Evolutionary conservation across 148 eudicot genomes (phyloP).

Genomic region (Vaccinium macrocarpon): DNA sequence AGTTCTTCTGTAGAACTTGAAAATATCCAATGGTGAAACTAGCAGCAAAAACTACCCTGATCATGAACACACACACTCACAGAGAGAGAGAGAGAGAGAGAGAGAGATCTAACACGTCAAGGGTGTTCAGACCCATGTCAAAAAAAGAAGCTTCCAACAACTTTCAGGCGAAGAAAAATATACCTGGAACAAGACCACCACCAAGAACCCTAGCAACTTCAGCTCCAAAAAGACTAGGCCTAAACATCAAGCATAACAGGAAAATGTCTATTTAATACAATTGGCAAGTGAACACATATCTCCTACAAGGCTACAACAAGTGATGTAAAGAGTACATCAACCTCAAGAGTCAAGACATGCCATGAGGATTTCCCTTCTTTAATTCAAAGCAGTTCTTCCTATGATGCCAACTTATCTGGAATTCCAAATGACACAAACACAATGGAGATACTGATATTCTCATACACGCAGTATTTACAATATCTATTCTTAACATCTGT

Average conservation of each 20-base stretch:
- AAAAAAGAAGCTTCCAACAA: neutral
- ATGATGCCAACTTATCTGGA: neutral
- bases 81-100: slow-evolving; percentile 2
- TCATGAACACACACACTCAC: neutral
- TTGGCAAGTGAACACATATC: neutral
- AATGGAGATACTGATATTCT: neutral
- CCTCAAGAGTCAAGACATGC: neutral
- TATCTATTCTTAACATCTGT: too few relatives aligned
- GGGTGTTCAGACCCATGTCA: neutral
- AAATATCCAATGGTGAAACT: neutral
- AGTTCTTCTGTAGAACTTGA: neutral
- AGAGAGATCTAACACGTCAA: neutral
- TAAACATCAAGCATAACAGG: slow-evolving; percentile 26
- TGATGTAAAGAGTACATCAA: neutral
- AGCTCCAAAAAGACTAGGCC: slow-evolving; percentile 69
- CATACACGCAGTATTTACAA: neutral
- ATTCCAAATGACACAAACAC: neutral
- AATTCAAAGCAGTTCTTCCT: neutral
- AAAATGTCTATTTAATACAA: neutral
- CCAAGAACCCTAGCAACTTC: slow-evolving; percentile 95
- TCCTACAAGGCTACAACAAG: neutral
- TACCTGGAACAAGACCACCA: slow-evolving; percentile 96
- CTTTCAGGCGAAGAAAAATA: slow-evolving; percentile 7
- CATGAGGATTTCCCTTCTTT: neutral
- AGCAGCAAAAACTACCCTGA: neutral